phyloP scores from a whole-genome alignment of 2,329 filamentous ascomycete species.

The Calonectria leucothoes region DNA sequence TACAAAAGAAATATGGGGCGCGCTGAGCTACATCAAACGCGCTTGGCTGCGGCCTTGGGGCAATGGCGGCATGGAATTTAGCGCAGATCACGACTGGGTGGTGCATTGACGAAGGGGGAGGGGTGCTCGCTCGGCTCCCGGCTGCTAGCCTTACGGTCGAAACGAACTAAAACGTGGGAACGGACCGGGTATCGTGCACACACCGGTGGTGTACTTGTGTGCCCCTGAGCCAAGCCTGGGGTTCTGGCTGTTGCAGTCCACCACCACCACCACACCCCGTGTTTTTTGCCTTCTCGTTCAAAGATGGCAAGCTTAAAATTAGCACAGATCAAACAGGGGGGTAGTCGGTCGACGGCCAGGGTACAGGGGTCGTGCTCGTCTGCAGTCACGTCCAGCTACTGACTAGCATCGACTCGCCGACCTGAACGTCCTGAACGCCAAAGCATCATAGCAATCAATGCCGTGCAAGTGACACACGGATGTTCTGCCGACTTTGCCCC shows the following conservation, averaged over 20 bases:
- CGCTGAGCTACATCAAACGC: not conserved
- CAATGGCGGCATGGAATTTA: not conserved
- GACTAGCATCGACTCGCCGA: not conserved
- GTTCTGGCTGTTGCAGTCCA: not conserved
- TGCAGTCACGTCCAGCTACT: not conserved
- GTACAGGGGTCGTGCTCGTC: not conserved
- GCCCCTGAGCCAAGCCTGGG: slow-evolving; percentile 3
- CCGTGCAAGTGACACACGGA: slow-evolving; percentile 3
- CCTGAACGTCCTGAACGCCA: slow-evolving; percentile 5
- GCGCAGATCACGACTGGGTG: not conserved
- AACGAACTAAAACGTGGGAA: slow-evolving; percentile 13
- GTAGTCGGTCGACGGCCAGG: not conserved
- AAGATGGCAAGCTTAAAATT: slow-evolving; percentile 2
- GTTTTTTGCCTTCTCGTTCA: not conserved
- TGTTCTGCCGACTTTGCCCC: not conserved
- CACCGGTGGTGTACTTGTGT: not conserved
- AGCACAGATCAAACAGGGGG: slow-evolving; percentile 2
- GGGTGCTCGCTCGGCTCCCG: not conserved
- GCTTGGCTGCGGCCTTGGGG: not conserved
- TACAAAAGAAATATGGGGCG: not conserved
- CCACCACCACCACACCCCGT: not conserved
- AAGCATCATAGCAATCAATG: slow-evolving; percentile 2
- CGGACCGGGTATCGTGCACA: slow-evolving; percentile 2
- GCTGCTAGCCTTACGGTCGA: not conserved
- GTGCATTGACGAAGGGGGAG: not conserved